Evolutionary conservation across 495 filamentous ascomycete species (phyloP).

Genomic region (Paragyromitra xinjiangensis): DNA sequence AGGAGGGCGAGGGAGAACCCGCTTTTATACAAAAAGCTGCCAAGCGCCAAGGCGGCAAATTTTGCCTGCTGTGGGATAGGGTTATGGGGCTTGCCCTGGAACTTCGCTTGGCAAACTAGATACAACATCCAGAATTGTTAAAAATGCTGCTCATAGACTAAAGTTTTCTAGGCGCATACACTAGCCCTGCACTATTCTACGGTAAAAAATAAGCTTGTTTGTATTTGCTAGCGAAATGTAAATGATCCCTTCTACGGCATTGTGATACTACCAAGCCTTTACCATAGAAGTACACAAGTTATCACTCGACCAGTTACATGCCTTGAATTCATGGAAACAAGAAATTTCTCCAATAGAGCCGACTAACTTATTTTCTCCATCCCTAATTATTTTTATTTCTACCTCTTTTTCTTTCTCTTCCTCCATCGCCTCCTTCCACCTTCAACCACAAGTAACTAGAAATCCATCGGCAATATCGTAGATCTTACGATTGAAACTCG

Average conservation of each 20-base stretch:
- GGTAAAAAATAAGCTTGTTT: no score
- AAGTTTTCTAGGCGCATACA: neutral
- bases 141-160: neutral
- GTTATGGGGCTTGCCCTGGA: conserved; percentile 18
- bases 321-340: neutral
- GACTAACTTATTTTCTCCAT: neutral
- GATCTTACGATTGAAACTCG: neutral
- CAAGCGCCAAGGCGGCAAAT: conserved; percentile 42
- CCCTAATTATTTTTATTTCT: neutral
- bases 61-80: conserved; percentile 8
- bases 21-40: conserved; percentile 36
- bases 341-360: neutral
- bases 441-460: neutral
- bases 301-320: conserved; percentile 1
- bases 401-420: neutral
- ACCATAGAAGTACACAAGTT: neutral
- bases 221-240: neutral
- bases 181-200: neutral
- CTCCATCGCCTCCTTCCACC: neutral
- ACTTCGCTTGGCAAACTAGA: neutral
- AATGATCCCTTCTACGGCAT: neutral
- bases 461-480: neutral
- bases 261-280: neutral
- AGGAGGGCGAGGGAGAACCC: conserved; percentile 45
- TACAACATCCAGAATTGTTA: neutral